Evolutionary conservation across 495 filamentous ascomycete genomes (phyloP), one percentile per base, ranked within the genome.

Genomic region (Lichina pygmaea): DNA sequence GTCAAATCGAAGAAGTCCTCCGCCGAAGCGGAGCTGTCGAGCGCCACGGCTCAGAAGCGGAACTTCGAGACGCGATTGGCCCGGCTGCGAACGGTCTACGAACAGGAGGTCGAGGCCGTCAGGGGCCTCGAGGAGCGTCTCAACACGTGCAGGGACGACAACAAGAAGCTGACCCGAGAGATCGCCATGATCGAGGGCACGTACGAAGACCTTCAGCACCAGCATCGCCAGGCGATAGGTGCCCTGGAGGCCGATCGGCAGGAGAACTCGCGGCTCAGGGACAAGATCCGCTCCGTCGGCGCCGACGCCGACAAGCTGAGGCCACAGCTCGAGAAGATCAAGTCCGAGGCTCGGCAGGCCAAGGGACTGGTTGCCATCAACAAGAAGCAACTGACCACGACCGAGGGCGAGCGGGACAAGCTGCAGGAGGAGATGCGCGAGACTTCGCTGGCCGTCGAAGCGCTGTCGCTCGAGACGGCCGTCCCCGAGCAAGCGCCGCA

Each of bases 291-390:
- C 24, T 63, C 72, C 31, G 66, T 82, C 12, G 95, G 93, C 57
- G 67, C 69, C 8, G 81, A 86, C 53, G 78, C 92, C 50, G 65
- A 70, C 33, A 75, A 80, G 60, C 63, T 95, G 33, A 84, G 81
- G 58, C 85, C 83, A 7, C 74, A 84, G 44, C 66, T 95, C 43
- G 89, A 97, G 52, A 93, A 93, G 62, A 65, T 91, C 45, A 77
- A 81, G 55, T 78, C 74, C 9, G 81, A 89, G 50, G 81, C 85
- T 37, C 73, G 89, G 16, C 89, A 93, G 55, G 84, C 94, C 60
- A 93, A 91, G 59, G 89, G 89, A 8, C 60, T 93, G 40, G 89
- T 91, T 41, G 83, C 91, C 6, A 95, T 97, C 60, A 92, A 91
- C 62, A 94, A 91, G 63, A 95, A 97, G 62, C 89, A 97, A 61